Evolutionary conservation across 179 eudicot species (phyloP).

Genomic region (Heliamphora pulchella): DNA sequence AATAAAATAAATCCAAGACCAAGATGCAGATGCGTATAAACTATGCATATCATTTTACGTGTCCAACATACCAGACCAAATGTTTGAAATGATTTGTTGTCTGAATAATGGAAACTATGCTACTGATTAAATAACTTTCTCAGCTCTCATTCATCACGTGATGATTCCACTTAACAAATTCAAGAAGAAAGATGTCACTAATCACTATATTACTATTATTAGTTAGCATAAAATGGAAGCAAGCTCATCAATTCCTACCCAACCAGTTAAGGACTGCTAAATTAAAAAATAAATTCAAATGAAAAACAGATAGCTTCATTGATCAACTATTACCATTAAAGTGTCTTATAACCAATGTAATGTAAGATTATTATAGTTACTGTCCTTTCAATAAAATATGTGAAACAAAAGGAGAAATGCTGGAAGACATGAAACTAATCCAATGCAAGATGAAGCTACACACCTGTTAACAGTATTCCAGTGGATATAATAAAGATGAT

Average conservation of each 20-base stretch:
- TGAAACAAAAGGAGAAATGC: neutral
- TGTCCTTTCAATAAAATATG: neutral
- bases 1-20: too few species aligned
- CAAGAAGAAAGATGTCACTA: neutral
- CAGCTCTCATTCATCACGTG: neutral
- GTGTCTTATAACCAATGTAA: neutral
- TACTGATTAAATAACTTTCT: neutral
- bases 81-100: neutral
- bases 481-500: slow-evolving; percentile 77
- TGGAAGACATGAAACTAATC: neutral
- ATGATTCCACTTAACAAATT: neutral
- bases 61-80: neutral
- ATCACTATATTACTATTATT: neutral
- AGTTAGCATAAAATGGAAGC: neutral
- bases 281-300: neutral
- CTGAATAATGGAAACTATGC: neutral
- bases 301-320: neutral
- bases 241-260: neutral
- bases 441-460: slow-evolving; percentile 16
- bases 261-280: neutral
- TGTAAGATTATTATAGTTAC: neutral
- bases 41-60: neutral
- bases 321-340: neutral
- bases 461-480: slow-evolving; percentile 86
- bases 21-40: neutral